Percentiles rank a stretch among this genome's conserved stretches.
Evolutionary conservation across 768 basidiomycete genomes (phyloP).

Genomic region (Exidia glandulosa): DNA sequence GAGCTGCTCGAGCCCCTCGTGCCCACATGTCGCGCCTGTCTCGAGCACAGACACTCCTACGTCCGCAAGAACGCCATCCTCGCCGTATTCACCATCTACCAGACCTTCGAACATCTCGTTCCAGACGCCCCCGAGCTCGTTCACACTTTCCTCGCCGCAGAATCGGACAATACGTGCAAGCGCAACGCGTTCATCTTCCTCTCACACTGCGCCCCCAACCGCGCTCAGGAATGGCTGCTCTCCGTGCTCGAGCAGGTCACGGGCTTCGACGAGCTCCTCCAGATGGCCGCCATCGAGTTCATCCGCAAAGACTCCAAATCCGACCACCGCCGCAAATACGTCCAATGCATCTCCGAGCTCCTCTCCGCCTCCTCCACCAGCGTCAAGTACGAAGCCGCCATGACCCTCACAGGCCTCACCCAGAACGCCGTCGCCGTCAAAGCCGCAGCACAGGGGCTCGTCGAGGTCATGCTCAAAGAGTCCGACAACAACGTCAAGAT

Average conservation of each 20-base stretch:
- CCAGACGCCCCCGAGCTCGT: slow-evolving; percentile 95
- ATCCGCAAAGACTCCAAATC: slow-evolving; percentile 80
- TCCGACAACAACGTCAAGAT: slow-evolving; percentile 99
- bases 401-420: slow-evolving; percentile 84
- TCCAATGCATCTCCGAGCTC: slow-evolving; percentile 86
- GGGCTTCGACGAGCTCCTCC: slow-evolving; percentile 79
- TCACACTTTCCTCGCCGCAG: slow-evolving; percentile 90
- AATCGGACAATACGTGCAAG: slow-evolving; percentile 92
- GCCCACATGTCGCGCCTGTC: slow-evolving; percentile 84
- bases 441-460: slow-evolving; percentile 82
- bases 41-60: slow-evolving; percentile 95
- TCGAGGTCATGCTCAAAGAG: slow-evolving; percentile 85
- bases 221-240: slow-evolving; percentile 85
- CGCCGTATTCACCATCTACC: slow-evolving; percentile 88
- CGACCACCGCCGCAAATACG: slow-evolving; percentile 61
- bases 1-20: slow-evolving; percentile 94
- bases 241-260: slow-evolving; percentile 76
- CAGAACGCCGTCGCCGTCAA: slow-evolving; percentile 95
- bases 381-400: slow-evolving; percentile 96
- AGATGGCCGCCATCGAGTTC: slow-evolving; percentile 93
- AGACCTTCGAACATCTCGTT: slow-evolving; percentile 87
- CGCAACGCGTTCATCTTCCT: slow-evolving; percentile 96
- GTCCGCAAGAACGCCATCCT: slow-evolving; percentile 98
- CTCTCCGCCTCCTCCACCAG: slow-evolving; percentile 82
- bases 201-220: slow-evolving; percentile 70